Conservation (phyloP, 1,139 yeast species). For the Pichia sp. region DNA sequence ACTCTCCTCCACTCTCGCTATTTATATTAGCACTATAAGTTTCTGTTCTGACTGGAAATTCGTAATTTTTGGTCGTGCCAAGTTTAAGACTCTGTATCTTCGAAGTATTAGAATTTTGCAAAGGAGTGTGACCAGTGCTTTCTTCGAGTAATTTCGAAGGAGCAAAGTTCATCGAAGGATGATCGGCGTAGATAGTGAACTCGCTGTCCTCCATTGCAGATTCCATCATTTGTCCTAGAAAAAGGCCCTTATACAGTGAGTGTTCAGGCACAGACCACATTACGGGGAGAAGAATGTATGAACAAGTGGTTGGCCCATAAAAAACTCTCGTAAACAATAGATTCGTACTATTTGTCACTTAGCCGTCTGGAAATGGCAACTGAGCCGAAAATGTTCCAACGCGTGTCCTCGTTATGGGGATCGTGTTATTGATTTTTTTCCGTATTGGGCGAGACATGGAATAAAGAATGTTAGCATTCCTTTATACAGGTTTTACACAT, state of each 20-base stretch:
- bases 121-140: background rate
- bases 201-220: conserved; percentile 1
- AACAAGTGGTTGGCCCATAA: background rate
- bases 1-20: background rate
- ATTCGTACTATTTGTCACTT: background rate
- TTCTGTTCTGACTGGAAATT: background rate
- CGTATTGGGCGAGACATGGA: background rate
- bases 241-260: background rate
- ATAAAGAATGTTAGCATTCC: background rate
- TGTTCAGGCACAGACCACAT: background rate
- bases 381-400: background rate
- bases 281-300: background rate
- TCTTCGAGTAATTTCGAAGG: background rate
- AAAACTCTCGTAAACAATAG: background rate
- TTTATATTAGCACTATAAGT: background rate
- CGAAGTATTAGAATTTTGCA: background rate
- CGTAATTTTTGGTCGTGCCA: background rate
- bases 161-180: background rate
- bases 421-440: conserved; percentile 3
- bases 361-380: background rate
- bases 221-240: background rate
- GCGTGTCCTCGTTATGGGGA: background rate
- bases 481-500: background rate
- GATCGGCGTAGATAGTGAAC: background rate
- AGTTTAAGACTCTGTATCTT: background rate